These are phyloP conservation scores for Onygena corvina DNA, from an alignment of 2,329 filamentous ascomycete genomes.

Conservation along the genomic window DNA sequence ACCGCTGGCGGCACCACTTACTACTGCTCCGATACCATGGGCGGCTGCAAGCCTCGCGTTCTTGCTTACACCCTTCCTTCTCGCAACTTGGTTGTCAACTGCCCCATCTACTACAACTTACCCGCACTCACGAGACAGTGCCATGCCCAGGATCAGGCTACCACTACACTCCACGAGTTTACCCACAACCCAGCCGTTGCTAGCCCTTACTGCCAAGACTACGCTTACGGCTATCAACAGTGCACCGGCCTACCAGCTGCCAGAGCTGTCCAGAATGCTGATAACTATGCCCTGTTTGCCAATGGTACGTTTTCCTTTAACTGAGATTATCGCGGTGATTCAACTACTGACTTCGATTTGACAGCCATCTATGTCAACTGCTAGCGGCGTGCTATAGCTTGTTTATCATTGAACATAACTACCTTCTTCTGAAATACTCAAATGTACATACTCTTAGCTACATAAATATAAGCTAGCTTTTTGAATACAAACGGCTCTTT, in stretches of 20 bases:
- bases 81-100: constrained; percentile 48
- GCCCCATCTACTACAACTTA: constrained; percentile 46
- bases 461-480: no score
- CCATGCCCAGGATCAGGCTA: constrained; percentile 54
- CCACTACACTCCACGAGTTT: constrained; percentile 53
- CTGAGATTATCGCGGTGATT: neutral
- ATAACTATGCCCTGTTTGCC: constrained; percentile 46
- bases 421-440: no score
- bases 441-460: no score
- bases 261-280: constrained; percentile 52
- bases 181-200: constrained; percentile 47
- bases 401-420: no score
- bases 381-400: no score
- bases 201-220: constrained; percentile 47
- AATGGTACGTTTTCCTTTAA: constrained; percentile 30
- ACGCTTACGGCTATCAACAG: constrained; percentile 47
- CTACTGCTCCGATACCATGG: constrained; percentile 50
- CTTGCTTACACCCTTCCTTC: constrained; percentile 51
- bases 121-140: constrained; percentile 41
- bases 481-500: no score
- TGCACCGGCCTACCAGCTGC: constrained; percentile 35
- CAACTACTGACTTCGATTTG: neutral
- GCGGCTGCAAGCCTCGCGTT: constrained; percentile 41
- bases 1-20: constrained; percentile 40
- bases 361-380: constrained; percentile 5